These are phyloP conservation scores for Lactifluus rugatus DNA, from an alignment of 768 basidiomycete species.

Conservation along the genomic window DNA sequence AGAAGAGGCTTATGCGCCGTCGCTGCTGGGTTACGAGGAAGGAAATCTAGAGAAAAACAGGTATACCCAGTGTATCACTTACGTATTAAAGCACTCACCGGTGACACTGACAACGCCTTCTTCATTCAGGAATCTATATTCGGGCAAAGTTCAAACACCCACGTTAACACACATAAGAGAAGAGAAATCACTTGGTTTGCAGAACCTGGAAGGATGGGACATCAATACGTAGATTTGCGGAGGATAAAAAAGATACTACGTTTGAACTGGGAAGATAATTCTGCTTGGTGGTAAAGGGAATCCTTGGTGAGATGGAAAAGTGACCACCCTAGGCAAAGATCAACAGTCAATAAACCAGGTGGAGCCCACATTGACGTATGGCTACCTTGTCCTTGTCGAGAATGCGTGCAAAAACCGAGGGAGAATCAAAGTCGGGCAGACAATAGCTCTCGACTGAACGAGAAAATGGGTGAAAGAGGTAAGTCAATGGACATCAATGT, in stretches of 20 bases:
- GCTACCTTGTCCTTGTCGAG: slow-evolving; percentile 69
- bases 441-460: slow-evolving; percentile 80
- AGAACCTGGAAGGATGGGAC: slow-evolving; percentile 42
- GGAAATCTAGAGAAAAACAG: slow-evolving; percentile 45
- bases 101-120: slow-evolving; percentile 80
- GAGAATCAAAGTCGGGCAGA: slow-evolving; percentile 88
- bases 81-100: slow-evolving; percentile 32
- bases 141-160: neutral
- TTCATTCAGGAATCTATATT: slow-evolving; percentile 63
- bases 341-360: neutral
- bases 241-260: slow-evolving; percentile 30
- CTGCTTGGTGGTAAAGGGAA: slow-evolving; percentile 66
- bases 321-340: slow-evolving; percentile 59
- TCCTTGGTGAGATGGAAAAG: slow-evolving; percentile 74
- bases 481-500: neutral
- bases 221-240: neutral
- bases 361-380: neutral
- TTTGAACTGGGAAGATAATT: slow-evolving; percentile 78
- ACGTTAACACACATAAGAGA: neutral
- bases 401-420: slow-evolving; percentile 83
- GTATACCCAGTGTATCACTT: neutral
- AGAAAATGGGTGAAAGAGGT: neutral
- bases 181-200: slow-evolving; percentile 57
- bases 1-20: slow-evolving; percentile 50
- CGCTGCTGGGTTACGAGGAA: slow-evolving; percentile 51